Percentiles rank a stretch among this genome's conserved stretches.
These are phyloP conservation scores for Jatropha curcas DNA, from an alignment of 345 rosid genomes.

Conservation along the genomic window DNA sequence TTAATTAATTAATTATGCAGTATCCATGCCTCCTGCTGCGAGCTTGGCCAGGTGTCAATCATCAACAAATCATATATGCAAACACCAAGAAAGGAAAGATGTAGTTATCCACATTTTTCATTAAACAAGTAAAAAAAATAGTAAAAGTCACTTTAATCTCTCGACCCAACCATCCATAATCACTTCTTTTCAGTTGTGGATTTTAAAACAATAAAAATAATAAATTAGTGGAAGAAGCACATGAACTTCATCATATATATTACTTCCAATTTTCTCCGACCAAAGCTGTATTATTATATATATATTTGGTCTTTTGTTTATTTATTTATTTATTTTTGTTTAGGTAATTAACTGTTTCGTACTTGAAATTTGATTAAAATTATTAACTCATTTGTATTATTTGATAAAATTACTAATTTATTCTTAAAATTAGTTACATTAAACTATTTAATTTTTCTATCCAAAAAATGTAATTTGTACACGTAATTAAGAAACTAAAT, in stretches of 20 bases:
- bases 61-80: slow-evolving; percentile 43
- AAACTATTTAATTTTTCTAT: too few species aligned
- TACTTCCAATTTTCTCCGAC: slow-evolving; percentile 18
- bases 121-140: not conserved
- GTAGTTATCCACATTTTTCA: not conserved
- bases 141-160: not conserved
- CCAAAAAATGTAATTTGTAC: too few species aligned
- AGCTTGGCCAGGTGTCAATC: slow-evolving; percentile 42
- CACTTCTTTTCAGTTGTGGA: slow-evolving; percentile 3
- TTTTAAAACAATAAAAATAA: not conserved
- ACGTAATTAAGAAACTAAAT: too few species aligned
- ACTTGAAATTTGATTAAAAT: too few species aligned
- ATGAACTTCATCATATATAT: slow-evolving; percentile 18
- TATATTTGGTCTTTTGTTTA: not conserved
- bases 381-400: too few species aligned
- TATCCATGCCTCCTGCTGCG: slow-evolving; percentile 21
- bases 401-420: too few species aligned
- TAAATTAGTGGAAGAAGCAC: not conserved
- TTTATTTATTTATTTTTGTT: too few species aligned
- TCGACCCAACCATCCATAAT: not conserved
- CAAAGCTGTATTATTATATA: slow-evolving; percentile 10
- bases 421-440: too few species aligned
- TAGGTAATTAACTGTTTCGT: too few species aligned
- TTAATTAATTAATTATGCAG: not conserved
- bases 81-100: slow-evolving; percentile 13